A percentile compares a stretch with the other conserved stretches of the same genome.
Evolutionary conservation across 1,139 yeast genomes (phyloP).

Genomic region (Sugiyamaella novakii): DNA sequence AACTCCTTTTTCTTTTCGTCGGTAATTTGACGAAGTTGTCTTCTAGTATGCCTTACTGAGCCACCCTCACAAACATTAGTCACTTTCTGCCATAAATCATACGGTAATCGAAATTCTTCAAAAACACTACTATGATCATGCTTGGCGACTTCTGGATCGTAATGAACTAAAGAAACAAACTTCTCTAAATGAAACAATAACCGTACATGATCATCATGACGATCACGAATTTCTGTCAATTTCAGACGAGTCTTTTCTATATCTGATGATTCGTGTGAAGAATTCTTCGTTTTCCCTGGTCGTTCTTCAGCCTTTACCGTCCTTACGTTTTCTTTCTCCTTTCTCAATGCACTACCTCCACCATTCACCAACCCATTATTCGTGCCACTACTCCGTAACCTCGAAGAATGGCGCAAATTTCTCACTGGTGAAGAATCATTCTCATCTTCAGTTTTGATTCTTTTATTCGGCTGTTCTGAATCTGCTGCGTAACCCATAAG

Average conservation of each 20-base stretch:
- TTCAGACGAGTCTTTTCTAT: conserved; percentile 15
- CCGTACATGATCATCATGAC: conserved; percentile 51
- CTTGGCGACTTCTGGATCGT: conserved; percentile 59
- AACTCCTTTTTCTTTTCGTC: background rate
- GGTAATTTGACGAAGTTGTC: conserved; percentile 34
- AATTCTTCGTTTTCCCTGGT: background rate
- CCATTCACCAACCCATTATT: background rate
- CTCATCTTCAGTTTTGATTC: conserved; percentile 16
- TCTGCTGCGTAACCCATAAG: no score
- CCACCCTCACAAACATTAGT: conserved; percentile 32
- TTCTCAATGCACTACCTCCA: background rate
- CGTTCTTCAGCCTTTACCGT: no score
- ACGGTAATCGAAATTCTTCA: conserved; percentile 38
- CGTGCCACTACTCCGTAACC: background rate
- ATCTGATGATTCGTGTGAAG: background rate
- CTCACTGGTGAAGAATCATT: background rate
- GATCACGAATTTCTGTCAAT: conserved; percentile 44
- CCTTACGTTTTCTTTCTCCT: background rate
- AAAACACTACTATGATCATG: conserved; percentile 46
- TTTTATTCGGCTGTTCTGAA: conserved; percentile 13
- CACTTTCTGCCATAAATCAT: conserved; percentile 46
- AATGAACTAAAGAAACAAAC: conserved; percentile 59
- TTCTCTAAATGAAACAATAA: conserved; percentile 60
- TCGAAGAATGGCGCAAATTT: conserved; percentile 9
- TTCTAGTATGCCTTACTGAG: conserved; percentile 37